These are phyloP conservation scores for Lotus japonicus DNA, from an alignment of 306 rosid species.

Conservation along the genomic window DNA sequence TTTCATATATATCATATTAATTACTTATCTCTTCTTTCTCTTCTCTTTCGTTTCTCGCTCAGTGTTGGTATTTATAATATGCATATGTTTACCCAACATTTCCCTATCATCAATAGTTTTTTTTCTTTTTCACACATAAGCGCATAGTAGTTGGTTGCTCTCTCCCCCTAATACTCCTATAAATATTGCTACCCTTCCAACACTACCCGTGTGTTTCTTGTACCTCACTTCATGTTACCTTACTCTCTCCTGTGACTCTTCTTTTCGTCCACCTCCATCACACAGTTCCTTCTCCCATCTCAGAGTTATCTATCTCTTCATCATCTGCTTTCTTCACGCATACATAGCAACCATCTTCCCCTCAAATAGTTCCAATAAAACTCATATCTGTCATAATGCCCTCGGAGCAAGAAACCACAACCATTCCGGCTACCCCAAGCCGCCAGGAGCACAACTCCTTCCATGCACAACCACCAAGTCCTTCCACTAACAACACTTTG, in stretches of 20 bases:
- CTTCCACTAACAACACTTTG: neutral
- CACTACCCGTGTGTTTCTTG: constrained; percentile 7
- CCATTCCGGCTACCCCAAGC: constrained; percentile 18
- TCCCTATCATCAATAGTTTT: too few relatives aligned
- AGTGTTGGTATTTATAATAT: too few relatives aligned
- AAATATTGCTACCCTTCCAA: constrained; percentile 6
- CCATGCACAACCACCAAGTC: constrained; percentile 39
- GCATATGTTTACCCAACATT: too few relatives aligned
- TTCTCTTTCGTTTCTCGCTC: too few relatives aligned
- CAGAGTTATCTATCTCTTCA: neutral
- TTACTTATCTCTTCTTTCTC: too few relatives aligned
- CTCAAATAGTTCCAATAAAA: too few relatives aligned
- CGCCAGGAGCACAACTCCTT: constrained; percentile 38
- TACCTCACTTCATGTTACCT: neutral
- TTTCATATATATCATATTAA: too few relatives aligned
- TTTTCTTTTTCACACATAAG: too few relatives aligned
- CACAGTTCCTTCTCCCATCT: neutral
- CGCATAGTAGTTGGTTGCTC: too few relatives aligned
- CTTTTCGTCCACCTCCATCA: neutral
- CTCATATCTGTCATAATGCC: constrained; percentile 35
- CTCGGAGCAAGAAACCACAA: constrained; percentile 43
- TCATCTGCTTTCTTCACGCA: neutral
- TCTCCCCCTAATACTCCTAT: neutral
- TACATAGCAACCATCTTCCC: neutral
- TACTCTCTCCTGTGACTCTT: neutral